Conservation (phyloP, 495 filamentous ascomycete genomes). For the Talaromyces trachyspermus region DNA sequence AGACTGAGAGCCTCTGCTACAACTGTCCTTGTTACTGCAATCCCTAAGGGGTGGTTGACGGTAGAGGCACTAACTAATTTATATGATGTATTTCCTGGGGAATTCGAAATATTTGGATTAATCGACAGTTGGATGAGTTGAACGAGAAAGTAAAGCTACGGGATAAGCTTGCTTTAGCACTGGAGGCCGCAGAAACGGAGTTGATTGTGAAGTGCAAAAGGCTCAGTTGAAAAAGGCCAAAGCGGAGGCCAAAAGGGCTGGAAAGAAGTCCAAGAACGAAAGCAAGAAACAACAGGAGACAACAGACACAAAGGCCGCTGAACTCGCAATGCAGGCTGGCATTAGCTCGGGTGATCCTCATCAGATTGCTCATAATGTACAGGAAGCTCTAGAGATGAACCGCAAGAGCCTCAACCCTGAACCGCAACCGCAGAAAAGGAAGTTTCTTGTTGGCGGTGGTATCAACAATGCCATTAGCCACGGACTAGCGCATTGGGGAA, state of each 20-base stretch:
- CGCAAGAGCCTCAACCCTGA: conserved; percentile 17
- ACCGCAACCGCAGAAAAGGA: conserved; percentile 5
- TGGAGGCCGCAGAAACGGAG: conserved; percentile 80
- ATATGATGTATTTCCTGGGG: conserved; percentile 98
- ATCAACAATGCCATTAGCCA: conserved; percentile 42
- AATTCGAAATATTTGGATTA: conserved; percentile 94
- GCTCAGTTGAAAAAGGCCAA: conserved; percentile 60
- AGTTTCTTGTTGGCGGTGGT: conserved; percentile 28
- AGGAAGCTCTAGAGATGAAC: conserved; percentile 53
- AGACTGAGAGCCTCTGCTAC: conserved; percentile 92
- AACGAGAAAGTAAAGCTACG: conserved; percentile 78
- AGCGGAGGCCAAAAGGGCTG: conserved; percentile 55
- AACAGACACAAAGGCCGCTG: conserved; percentile 48
- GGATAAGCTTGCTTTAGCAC: conserved; percentile 57
- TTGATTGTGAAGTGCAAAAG: conserved; percentile 74
- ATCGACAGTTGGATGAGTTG: conserved; percentile 82
- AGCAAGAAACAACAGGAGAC: conserved; percentile 35
- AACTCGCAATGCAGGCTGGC: conserved; percentile 60
- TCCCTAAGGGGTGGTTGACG: conserved; percentile 82
- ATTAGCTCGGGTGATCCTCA: conserved; percentile 80
- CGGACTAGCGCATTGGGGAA: conserved; percentile 54
- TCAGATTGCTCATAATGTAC: conserved; percentile 64
- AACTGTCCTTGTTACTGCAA: conserved; percentile 84
- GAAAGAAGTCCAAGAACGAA: conserved; percentile 45
- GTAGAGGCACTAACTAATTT: conserved; percentile 70